Base-by-base conservation (phyloP, 140 eudicot species). In the Flaveria floridana region DNA sequence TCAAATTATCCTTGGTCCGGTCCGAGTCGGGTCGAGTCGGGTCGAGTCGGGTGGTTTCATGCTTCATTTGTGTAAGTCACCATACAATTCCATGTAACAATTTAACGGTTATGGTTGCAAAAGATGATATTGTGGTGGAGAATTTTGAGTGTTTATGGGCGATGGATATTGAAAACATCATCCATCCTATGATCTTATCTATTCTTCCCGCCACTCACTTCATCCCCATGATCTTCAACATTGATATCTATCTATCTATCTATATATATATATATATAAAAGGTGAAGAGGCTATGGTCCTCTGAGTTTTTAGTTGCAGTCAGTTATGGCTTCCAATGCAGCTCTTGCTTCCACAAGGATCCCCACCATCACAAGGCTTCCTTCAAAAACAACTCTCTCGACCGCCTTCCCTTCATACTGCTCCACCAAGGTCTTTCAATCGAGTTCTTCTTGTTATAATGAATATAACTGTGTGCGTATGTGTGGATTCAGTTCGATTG, bases 311-410 rank as follows among this genome's bases (percentile, higher is more conserved):
- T 72, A 72, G 87, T 78, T 84, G 86, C 75, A 78, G 13, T 39
- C 81, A 84, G 85, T 82, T 81, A 93, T 93, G 99, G 97, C 96
- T n/a, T 81, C 96, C 75, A 83, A 88, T 78, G 97, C 97, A 85
- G 96, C 99, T 85, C 74, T 94, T 66, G 97, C 95, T 79, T 90
- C 96, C 82, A 85, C 99, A 72, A 86, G 96, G 37, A 30, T 30
- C 80, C 90, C 97, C 30, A 67, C 95, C 12, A 81, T 73, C 78
- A 82, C 88, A 8, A 85, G 86, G 68, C 91, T 94, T 81, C 84
- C 96, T 1, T 82, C 96, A 61, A 88, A 81, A 76, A 34, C 73
- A 79, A 72, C 93, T 13, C 79, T 57, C 42, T 67, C 83, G 2
- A 52, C 84, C 55, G 71, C 91, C 76, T 89, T 86, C 76, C 88